phyloP scores from a whole-genome alignment of 495 filamentous ascomycete species.

The Penicillium antarcticum region DNA sequence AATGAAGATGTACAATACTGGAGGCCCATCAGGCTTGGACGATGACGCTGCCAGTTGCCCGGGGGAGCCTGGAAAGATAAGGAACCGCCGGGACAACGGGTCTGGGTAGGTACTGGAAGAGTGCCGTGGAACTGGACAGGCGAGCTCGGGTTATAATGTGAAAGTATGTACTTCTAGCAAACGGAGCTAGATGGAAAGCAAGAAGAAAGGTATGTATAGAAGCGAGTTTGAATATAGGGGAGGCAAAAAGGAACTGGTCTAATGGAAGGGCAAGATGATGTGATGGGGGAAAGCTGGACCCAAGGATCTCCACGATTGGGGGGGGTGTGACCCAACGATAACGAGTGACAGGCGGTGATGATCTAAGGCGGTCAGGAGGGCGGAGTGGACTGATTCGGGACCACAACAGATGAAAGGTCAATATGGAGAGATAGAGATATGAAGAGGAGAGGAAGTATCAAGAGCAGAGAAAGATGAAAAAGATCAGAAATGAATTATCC shows the following conservation, averaged over 20 bases:
- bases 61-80: slow-evolving; percentile 15
- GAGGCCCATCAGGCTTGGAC: slow-evolving; percentile 38
- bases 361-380: slow-evolving; percentile 38
- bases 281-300: slow-evolving; percentile 33
- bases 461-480: too few relatives aligned
- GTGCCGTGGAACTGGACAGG: slow-evolving; percentile 12
- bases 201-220: neutral
- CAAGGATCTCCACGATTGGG: slow-evolving; percentile 28
- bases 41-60: slow-evolving; percentile 1
- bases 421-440: neutral
- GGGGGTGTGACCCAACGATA: slow-evolving; percentile 39
- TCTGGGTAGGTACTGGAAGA: slow-evolving; percentile 5
- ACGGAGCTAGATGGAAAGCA: slow-evolving; percentile 9
- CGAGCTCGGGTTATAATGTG: slow-evolving; percentile 2
- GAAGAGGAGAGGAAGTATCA: neutral
- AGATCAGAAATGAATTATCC: neutral
- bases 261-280: slow-evolving; percentile 31
- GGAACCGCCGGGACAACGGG: slow-evolving; percentile 12
- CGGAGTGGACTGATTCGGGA: slow-evolving; percentile 20
- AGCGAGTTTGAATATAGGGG: slow-evolving; percentile 11
- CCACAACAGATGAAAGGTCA: neutral
- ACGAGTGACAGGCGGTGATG: slow-evolving; percentile 29
- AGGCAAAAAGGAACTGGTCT: slow-evolving; percentile 15
- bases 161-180: neutral
- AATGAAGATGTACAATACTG: slow-evolving; percentile 14